Conservation (phyloP, 2,329 filamentous ascomycete genomes). For the Leptographium wingfieldii region DNA sequence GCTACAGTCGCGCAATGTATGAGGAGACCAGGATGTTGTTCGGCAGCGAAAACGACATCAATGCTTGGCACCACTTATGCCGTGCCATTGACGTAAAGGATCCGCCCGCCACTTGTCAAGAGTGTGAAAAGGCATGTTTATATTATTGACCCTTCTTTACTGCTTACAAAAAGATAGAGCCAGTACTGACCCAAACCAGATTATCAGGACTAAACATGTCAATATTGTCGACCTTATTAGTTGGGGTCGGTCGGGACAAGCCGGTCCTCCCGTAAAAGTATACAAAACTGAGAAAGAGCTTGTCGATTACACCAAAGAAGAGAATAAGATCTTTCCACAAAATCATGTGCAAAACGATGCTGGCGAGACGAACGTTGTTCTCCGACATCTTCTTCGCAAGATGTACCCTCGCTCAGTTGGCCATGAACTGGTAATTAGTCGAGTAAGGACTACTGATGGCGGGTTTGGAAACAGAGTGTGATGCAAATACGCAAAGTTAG, state of each 20-base stretch:
- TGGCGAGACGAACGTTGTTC: constrained; percentile 2
- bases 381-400: constrained; percentile 2
- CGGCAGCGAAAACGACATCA: background rate
- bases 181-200: background rate
- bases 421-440: background rate
- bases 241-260: constrained; percentile 1
- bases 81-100: background rate
- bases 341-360: background rate
- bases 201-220: constrained; percentile 1
- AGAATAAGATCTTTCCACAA: background rate
- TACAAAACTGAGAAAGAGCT: background rate
- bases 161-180: background rate
- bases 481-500: background rate
- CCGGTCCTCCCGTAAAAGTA: background rate
- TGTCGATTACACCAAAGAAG: background rate
- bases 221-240: constrained; percentile 6
- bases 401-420: background rate
- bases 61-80: constrained; percentile 3
- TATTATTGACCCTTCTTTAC: background rate
- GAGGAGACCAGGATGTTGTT: constrained; percentile 4
- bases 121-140: background rate
- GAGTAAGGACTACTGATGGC: background rate
- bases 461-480: background rate
- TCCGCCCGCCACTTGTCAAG: background rate
- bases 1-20: constrained; percentile 1